Base-by-base conservation (phyloP, 805 yeast genomes). In the Yamadazyma akitaensis region DNA sequence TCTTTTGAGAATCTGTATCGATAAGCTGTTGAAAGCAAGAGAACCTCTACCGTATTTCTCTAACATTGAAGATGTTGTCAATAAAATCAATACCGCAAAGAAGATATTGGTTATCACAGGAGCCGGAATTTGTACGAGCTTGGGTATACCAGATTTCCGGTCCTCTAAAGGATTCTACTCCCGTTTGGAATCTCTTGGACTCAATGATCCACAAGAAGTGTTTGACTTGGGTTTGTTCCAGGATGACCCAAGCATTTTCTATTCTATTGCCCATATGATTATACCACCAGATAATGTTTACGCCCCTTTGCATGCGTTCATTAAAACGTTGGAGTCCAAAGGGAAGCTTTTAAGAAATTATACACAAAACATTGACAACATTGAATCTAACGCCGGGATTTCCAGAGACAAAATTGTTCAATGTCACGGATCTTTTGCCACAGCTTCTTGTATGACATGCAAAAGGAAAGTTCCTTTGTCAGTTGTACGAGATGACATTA, bases 391-490 rank as follows among this genome's bases (percentile, higher is more conserved):
- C 54, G 76, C 85, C 49, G 62, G 72, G 49, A 54, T 81, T 70
- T 32, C 73, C 60, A 59, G 88, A 81, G 48, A 77, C 60, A 58
- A 77, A 42, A 50, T 89, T 3, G 75, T 90, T 25, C 97, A 89
- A 65, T 76, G 94, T 21, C 97, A 90, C 64, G 97, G 97, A 0
- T 82, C 88, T 16, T 76, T 90, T 24, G 80, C 81, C 35, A 69
- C 77, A 21, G 80, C 92, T 67, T 78, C 80, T 44, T 90, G 97
- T 59, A 76, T 88, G 6, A 86, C 88, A 55, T 90, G 97, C 61
- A 75, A 77, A 25, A 78, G 76, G 64, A 70, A 80, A 36, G 72
- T 77, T 3, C 68, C 68, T 12, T 70, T 90, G 34, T 76, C 78
- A 31, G 46, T 48, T n/a, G 62, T 72, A 9, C 62, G 61, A 51